Evolutionary conservation across 345 rosid species (phyloP).

Genomic region (Camelina laxa): DNA sequence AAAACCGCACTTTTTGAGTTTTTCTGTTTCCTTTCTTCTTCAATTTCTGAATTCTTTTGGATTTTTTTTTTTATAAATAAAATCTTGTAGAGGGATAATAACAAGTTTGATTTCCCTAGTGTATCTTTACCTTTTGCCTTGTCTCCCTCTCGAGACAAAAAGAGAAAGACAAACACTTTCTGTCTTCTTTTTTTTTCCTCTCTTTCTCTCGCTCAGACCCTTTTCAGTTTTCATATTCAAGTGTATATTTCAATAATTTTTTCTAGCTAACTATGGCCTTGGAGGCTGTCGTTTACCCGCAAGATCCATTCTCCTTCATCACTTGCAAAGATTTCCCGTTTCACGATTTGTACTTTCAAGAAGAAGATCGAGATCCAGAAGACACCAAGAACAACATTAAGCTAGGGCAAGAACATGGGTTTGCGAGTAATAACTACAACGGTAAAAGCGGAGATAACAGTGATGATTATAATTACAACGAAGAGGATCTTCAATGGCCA

Average conservation of each 20-base stretch:
- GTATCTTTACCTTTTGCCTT: conserved; percentile 45
- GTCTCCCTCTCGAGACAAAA: conserved; percentile 46
- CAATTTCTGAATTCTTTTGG: background rate
- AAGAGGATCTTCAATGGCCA: conserved; percentile 41
- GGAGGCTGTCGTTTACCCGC: conserved; percentile 69
- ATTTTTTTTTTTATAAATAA: background rate
- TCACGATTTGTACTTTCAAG: conserved; percentile 44
- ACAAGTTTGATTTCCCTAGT: conserved; percentile 31
- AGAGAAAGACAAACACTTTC: conserved; percentile 45
- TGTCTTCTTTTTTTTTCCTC: conserved; percentile 31
- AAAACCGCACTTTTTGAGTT: background rate
- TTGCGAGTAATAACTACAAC: conserved; percentile 26
- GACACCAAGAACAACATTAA: conserved; percentile 43
- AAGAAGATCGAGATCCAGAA: conserved; percentile 42
- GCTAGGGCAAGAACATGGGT: conserved; percentile 40
- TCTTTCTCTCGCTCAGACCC: conserved; percentile 11
- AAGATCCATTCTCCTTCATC: conserved; percentile 60
- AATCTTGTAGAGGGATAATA: conserved; percentile 10
- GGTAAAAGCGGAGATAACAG: conserved; percentile 19
- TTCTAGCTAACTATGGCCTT: conserved; percentile 59
- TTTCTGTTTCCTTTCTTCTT: conserved; percentile 31
- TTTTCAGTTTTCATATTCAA: conserved; percentile 31
- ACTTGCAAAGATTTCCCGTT: conserved; percentile 50
- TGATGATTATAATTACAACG: conserved; percentile 28
- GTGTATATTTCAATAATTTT: conserved; percentile 16